phyloP scores from a whole-genome alignment of 441 rosid genomes.

The Erodium chrysanthum region DNA sequence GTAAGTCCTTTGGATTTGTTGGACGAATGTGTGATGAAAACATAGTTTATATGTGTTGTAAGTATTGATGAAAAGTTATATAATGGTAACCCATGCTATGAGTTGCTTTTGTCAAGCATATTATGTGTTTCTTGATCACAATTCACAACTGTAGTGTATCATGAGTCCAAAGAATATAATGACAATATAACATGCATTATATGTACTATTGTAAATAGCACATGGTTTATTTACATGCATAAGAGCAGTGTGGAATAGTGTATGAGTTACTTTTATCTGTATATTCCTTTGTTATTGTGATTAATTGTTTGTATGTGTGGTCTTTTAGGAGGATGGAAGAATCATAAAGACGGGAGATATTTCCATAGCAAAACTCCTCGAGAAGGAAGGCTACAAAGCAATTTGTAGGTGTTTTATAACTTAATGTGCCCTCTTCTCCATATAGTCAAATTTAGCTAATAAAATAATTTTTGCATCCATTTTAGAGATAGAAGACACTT shows the following conservation, averaged over 20 bases:
- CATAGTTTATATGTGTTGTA: not conserved
- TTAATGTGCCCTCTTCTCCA: not conserved
- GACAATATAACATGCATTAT: not conserved
- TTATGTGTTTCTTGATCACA: not conserved
- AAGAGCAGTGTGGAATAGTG: not conserved
- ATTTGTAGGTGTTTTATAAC: conserved; percentile 16
- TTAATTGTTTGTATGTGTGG: conserved; percentile 4
- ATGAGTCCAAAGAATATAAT: not conserved
- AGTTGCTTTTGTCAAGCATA: not conserved
- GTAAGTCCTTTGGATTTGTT: conserved; percentile 32
- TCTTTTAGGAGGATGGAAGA: conserved; percentile 60
- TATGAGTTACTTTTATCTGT: not conserved
- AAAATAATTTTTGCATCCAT: not conserved
- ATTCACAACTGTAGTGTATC: not conserved
- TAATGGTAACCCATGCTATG: not conserved
- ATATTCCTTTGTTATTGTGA: not conserved
- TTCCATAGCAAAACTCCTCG: conserved; percentile 57
- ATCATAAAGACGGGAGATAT: conserved; percentile 77
- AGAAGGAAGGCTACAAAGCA: conserved; percentile 79
- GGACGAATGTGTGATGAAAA: not conserved
- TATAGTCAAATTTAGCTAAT: not conserved
- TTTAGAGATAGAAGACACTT: not conserved
- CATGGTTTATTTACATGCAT: not conserved
- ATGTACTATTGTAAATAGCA: not conserved
- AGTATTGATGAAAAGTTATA: no score